A percentile compares a stretch with the other conserved stretches of the same genome.
Evolutionary conservation across 2,329 filamentous ascomycete genomes (phyloP).

Genomic region (Fusarium verticillioides): DNA sequence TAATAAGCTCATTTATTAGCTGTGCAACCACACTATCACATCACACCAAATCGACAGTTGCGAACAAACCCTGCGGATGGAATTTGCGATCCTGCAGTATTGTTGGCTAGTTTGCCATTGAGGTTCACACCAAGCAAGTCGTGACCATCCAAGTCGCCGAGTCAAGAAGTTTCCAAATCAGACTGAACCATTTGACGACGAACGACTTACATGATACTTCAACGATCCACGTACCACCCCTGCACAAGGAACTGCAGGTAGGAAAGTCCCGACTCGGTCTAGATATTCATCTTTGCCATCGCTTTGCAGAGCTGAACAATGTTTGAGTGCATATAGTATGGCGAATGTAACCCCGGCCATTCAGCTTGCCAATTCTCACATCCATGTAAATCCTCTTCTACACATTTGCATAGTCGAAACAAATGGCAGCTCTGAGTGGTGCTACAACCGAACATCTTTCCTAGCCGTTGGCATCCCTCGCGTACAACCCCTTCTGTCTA

Average conservation of each 20-base stretch:
- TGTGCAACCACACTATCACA: constrained; percentile 30
- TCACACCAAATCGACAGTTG: constrained; percentile 22
- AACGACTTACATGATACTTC: constrained; percentile 10
- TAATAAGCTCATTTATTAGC: constrained; percentile 28
- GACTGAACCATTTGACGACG: constrained; percentile 19
- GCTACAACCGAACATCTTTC: constrained; percentile 20
- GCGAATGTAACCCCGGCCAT: constrained; percentile 27
- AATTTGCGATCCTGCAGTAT: constrained; percentile 26
- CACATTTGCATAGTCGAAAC: constrained; percentile 2
- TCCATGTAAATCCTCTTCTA: not conserved
- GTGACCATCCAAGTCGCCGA: constrained; percentile 18
- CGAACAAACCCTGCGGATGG: constrained; percentile 8
- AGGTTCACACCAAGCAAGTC: constrained; percentile 24
- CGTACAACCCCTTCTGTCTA: constrained; percentile 24
- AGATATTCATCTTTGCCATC: constrained; percentile 4
- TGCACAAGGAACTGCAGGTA: constrained; percentile 20
- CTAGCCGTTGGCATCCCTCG: constrained; percentile 26
- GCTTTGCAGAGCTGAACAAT: constrained; percentile 8
- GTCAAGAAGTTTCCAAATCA: constrained; percentile 11
- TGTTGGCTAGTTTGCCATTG: constrained; percentile 15
- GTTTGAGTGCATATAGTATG: constrained; percentile 14
- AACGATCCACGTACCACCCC: constrained; percentile 11
- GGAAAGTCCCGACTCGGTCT: constrained; percentile 11
- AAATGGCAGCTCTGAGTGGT: constrained; percentile 25
- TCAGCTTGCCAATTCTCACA: constrained; percentile 11